phyloP scores from a whole-genome alignment of 2,329 filamentous ascomycete genomes.

The Keithomyces neogunnii region DNA sequence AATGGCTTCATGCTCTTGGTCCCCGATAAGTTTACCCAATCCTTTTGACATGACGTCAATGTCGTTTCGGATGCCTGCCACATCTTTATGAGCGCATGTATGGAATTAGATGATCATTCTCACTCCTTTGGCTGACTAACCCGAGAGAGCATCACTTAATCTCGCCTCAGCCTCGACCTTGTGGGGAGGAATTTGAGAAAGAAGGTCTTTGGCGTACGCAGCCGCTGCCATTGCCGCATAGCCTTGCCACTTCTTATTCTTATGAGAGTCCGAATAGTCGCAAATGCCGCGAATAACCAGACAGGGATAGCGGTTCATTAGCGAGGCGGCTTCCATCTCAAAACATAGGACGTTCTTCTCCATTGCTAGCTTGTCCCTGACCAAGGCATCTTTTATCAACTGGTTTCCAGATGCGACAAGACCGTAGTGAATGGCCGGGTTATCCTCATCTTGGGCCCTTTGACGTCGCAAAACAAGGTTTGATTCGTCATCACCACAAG shows the following conservation, averaged over 20 bases:
- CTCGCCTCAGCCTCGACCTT: slow-evolving; percentile 8
- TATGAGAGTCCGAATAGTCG: slow-evolving; percentile 26
- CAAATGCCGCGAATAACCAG: slow-evolving; percentile 25
- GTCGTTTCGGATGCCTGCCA: background rate
- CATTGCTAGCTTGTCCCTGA: slow-evolving; percentile 15
- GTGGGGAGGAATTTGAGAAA: slow-evolving; percentile 9
- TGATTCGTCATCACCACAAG: background rate
- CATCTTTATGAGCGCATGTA: too few species aligned
- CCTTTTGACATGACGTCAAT: background rate
- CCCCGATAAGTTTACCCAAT: background rate
- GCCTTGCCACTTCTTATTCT: slow-evolving; percentile 20
- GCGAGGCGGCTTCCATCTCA: slow-evolving; percentile 21
- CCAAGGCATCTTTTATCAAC: background rate
- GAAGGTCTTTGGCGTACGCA: slow-evolving; percentile 19
- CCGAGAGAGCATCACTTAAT: slow-evolving; percentile 5
- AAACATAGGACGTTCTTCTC: slow-evolving; percentile 4
- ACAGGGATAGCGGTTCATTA: slow-evolving; percentile 21
- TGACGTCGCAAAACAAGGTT: background rate
- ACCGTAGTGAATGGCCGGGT: background rate
- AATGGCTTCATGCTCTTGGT: background rate
- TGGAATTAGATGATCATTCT: too few species aligned
- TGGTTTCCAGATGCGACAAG: background rate
- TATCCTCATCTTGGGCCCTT: background rate
- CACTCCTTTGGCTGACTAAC: background rate
- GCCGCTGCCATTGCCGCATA: slow-evolving; percentile 21